Evolutionary conservation across 495 filamentous ascomycete species (phyloP).

Genomic region (Usnea hakonensis): DNA sequence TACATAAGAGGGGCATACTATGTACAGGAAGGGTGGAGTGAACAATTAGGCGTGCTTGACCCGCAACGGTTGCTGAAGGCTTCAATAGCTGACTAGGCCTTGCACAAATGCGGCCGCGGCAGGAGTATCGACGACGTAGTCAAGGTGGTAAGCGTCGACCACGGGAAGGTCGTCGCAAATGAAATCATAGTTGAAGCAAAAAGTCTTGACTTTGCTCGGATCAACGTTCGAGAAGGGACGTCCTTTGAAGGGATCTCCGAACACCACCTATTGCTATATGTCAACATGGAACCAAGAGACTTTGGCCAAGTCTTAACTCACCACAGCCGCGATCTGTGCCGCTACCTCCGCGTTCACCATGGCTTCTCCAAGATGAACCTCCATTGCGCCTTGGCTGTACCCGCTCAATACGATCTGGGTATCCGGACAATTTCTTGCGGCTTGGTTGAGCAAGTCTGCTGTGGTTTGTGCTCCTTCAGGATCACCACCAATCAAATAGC

Average conservation of each 20-base stretch:
- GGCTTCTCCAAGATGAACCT: conserved; percentile 43
- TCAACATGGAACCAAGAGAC: conserved; percentile 7
- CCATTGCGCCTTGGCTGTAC: conserved; percentile 51
- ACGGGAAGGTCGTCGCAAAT: conserved; percentile 50
- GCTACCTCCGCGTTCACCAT: conserved; percentile 28
- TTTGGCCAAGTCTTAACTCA: conserved; percentile 4
- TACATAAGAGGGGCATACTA: background rate
- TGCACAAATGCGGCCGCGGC: conserved; percentile 41
- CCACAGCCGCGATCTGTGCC: conserved; percentile 26
- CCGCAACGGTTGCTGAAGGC: background rate
- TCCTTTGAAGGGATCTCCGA: conserved; percentile 50
- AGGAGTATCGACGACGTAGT: conserved; percentile 40
- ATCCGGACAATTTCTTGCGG: conserved; percentile 45
- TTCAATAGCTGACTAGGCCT: conserved; percentile 8
- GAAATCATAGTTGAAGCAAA: conserved; percentile 46
- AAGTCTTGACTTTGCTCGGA: conserved; percentile 40
- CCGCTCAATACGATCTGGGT: conserved; percentile 55
- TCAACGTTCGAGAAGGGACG: conserved; percentile 39
- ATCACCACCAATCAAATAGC: conserved; percentile 35
- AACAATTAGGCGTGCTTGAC: background rate
- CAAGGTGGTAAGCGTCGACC: conserved; percentile 41
- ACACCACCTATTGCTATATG: conserved; percentile 41
- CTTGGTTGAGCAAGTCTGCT: conserved; percentile 40
- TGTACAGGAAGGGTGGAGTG: background rate
- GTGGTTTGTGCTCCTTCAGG: conserved; percentile 38